Base-by-base conservation (phyloP, 2,329 filamentous ascomycete genomes). In the Epichloe scottii region DNA sequence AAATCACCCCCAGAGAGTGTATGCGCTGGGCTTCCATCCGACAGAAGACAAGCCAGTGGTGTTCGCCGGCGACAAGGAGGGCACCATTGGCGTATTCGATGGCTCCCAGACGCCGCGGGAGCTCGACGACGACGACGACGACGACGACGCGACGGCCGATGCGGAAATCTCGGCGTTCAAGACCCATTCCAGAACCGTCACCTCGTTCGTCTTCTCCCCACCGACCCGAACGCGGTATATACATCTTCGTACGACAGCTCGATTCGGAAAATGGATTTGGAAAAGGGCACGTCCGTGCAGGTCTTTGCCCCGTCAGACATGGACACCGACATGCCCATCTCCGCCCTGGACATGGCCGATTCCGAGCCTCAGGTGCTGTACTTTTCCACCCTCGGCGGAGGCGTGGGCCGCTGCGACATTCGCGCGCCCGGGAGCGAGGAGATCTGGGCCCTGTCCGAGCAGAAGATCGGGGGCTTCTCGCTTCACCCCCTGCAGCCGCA, bases 381-480 rank as follows among this genome's bases (percentile, higher is more conserved):
- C 62, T 97, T 96, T 67, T 91, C 90, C 0, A 96, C 91, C 0
- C 72, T 98, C 0, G 77, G 87, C 35, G 93, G 93, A 2, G 74
- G 73, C 0, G 83, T 97, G 30, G 90, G 90, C 0, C 82, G 85
- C 1, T 82, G 93, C 61, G 93, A 98, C 61, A 75, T 85, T 50
- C 81, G 91, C 7, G 75, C 77, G 0, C 70, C 74, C 0, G 66
- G 75, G 0, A 68, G 69, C 6, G 74, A 80, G 3, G 79, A 89
- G 15, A 71, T 86, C 1, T 94, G 88, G 78, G 75, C 80, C 8
- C 71, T 97, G 0, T 86, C 84, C 0, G 89, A 94, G 49, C 90
- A 95, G 66, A 98, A 98, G 63, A 96, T 98, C 50, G 93, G 93
- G 17, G 93, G 93, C 0, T 97, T 97, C 66, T 86, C 84, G 0